phyloP scores from a whole-genome alignment of 2,329 filamentous ascomycete genomes.

The Alternaria gansuensis region DNA sequence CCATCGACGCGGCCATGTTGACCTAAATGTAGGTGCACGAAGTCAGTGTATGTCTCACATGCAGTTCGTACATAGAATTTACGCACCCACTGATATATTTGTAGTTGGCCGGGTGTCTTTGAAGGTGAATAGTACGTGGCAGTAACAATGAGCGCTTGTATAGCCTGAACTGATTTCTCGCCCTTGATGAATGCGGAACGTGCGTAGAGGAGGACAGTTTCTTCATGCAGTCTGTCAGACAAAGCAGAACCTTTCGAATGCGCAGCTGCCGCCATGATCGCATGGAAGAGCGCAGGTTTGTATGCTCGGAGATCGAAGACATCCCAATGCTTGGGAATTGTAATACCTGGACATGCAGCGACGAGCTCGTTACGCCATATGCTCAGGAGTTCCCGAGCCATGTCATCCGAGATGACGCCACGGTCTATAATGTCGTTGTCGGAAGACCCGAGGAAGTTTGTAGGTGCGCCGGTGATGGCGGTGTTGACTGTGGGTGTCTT shows the following conservation, averaged over 20 bases:
- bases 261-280: slow-evolving; percentile 51
- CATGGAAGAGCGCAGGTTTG: slow-evolving; percentile 49
- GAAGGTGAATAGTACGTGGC: slow-evolving; percentile 49
- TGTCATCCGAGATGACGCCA: slow-evolving; percentile 41
- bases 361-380: slow-evolving; percentile 46
- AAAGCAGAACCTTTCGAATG: slow-evolving; percentile 44
- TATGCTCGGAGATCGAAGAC: slow-evolving; percentile 39
- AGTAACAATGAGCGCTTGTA: slow-evolving; percentile 49
- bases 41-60: too few relatives aligned
- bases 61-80: too few relatives aligned
- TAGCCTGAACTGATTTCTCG: slow-evolving; percentile 50
- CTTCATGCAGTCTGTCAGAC: slow-evolving; percentile 47
- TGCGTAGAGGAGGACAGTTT: slow-evolving; percentile 47
- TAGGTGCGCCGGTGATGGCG: slow-evolving; percentile 22
- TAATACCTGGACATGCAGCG: slow-evolving; percentile 43
- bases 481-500: slow-evolving; percentile 18
- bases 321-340: slow-evolving; percentile 45
- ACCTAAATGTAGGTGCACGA: background rate
- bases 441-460: slow-evolving; percentile 34
- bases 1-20: slow-evolving; percentile 51
- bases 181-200: slow-evolving; percentile 48
- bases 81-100: slow-evolving; percentile 45
- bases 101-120: slow-evolving; percentile 43
- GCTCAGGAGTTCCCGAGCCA: slow-evolving; percentile 42
- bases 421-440: slow-evolving; percentile 50